Conservation (phyloP, 75 land plant genomes). For the Azolla pinnata region DNA sequence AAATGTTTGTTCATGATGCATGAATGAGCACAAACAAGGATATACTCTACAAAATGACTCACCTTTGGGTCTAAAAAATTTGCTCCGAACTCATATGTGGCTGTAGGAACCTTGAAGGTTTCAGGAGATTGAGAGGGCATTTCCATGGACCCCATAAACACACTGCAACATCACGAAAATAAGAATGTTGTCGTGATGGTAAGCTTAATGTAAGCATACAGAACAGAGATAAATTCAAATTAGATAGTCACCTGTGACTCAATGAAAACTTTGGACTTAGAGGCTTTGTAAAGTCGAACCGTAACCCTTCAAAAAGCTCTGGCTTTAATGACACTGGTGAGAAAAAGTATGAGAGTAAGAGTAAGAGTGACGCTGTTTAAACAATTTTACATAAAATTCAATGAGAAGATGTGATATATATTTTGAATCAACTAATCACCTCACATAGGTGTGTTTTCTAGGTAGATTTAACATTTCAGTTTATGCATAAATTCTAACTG, state of each 20-base stretch:
- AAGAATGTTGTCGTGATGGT: too few relatives aligned
- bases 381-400: too few relatives aligned
- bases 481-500: too few relatives aligned
- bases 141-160: constrained; percentile 83
- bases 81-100: constrained; percentile 96
- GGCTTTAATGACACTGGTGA: constrained; percentile 77
- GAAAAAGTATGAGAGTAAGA: too few relatives aligned
- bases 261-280: constrained; percentile 78
- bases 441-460: too few relatives aligned
- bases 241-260: constrained; percentile 65
- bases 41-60: not conserved
- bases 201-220: too few relatives aligned
- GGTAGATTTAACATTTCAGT: too few relatives aligned
- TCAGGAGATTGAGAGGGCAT: constrained; percentile 80
- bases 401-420: too few relatives aligned
- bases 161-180: constrained; percentile 33
- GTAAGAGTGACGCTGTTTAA: too few relatives aligned
- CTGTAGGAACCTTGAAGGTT: constrained; percentile 76
- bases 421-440: too few relatives aligned
- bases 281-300: constrained; percentile 89
- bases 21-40: not conserved
- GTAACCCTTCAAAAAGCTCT: constrained; percentile 86
- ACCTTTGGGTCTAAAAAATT: constrained; percentile 86
- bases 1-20: not conserved
- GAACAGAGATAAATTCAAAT: not conserved